Percentiles rank a stretch among this genome's conserved stretches.
These are phyloP conservation scores for Mortierella sp. DNA, from an alignment of 371 early-diverging fungal genomes.

Conservation along the genomic window DNA sequence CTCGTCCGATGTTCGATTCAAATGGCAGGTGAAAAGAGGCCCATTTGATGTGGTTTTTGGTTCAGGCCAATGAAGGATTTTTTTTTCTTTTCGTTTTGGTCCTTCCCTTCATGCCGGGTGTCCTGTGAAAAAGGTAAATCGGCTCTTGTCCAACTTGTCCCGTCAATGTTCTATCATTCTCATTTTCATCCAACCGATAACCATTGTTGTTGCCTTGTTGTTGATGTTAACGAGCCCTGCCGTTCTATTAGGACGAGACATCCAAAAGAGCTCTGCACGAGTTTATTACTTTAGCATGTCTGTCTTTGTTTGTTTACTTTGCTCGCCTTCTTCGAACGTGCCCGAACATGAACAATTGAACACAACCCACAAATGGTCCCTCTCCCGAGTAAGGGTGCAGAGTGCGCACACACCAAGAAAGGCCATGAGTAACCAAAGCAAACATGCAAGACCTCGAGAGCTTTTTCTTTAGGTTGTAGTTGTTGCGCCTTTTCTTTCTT, in stretches of 20 bases:
- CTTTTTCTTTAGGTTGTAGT: neutral
- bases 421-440: neutral
- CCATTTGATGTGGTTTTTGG: too few species aligned
- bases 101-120: neutral
- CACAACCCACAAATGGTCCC: constrained; percentile 12
- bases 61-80: neutral
- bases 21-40: neutral
- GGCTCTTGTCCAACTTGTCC: neutral
- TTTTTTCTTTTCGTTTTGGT: neutral
- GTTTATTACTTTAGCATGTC: neutral
- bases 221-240: neutral
- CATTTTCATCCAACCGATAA: neutral
- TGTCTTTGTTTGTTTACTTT: neutral
- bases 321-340: neutral
- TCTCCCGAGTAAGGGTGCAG: neutral
- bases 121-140: constrained; percentile 7
- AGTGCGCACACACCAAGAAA: constrained; percentile 9
- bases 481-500: neutral
- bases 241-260: neutral
- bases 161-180: neutral
- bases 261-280: neutral
- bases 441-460: neutral
- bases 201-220: neutral
- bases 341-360: neutral
- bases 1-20: neutral